phyloP scores from a whole-genome alignment of 2,329 filamentous ascomycete genomes.

The Paecilomyces formosus region DNA sequence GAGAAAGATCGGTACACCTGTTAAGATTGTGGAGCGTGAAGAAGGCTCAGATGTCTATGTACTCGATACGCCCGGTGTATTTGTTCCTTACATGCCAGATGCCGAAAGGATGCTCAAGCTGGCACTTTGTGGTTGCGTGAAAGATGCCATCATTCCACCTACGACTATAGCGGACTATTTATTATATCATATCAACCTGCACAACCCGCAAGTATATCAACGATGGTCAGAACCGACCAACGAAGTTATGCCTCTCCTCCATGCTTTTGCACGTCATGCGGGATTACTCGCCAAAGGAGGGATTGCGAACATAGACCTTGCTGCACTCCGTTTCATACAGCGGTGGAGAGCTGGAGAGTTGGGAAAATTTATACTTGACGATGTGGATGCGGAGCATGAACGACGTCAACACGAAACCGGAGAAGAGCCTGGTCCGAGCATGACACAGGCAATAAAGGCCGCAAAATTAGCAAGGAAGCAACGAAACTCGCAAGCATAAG shows the following conservation, averaged over 20 bases:
- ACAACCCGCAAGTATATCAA: slow-evolving; percentile 55
- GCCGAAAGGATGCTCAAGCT: slow-evolving; percentile 89
- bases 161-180: slow-evolving; percentile 83
- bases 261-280: slow-evolving; percentile 62
- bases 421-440: slow-evolving; percentile 24
- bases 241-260: slow-evolving; percentile 66
- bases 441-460: slow-evolving; percentile 36
- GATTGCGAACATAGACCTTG: slow-evolving; percentile 59
- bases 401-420: slow-evolving; percentile 40
- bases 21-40: slow-evolving; percentile 64
- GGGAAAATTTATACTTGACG: slow-evolving; percentile 72
- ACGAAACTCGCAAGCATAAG: slow-evolving; percentile 1
- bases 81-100: slow-evolving; percentile 82
- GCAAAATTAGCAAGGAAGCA: slow-evolving; percentile 26
- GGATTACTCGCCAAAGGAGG: slow-evolving; percentile 72
- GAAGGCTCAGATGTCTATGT: slow-evolving; percentile 64
- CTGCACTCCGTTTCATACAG: slow-evolving; percentile 73
- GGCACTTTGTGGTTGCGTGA: slow-evolving; percentile 83
- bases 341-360: slow-evolving; percentile 72
- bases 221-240: slow-evolving; percentile 69
- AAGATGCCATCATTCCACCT: slow-evolving; percentile 73
- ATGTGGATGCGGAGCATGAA: slow-evolving; percentile 61
- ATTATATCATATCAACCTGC: slow-evolving; percentile 71
- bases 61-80: slow-evolving; percentile 89
- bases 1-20: slow-evolving; percentile 70